Base-by-base conservation (phyloP, 495 filamentous ascomycete species). In the Xylaria bambusicola region DNA sequence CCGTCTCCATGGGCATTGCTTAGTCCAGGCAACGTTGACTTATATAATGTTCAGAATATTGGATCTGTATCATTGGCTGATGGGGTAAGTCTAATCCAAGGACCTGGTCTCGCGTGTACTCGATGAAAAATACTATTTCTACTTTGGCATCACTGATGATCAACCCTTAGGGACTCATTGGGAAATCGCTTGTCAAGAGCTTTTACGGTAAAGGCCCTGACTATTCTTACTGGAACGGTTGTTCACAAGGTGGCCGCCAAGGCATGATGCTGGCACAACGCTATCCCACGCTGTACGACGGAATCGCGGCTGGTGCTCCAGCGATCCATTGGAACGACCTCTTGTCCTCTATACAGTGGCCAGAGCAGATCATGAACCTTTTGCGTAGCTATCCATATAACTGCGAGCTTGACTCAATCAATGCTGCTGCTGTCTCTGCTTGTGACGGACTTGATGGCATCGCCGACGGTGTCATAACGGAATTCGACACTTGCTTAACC, bases 141-240 rank as follows among this genome's bases (percentile, higher is more conserved):
- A 23, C 48, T 21, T 0, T 33, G 3, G 17, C 24, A 8, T 1
- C 9, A 3, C 29, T n/a, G n/a, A n/a, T n/a, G n/a, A n/a, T n/a
- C n/a, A n/a, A n/a, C n/a, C n/a, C n/a, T 13, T 7, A 66, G 63
- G 71, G 73, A 23, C 29, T 72, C 35, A 70, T 76, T 23, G 70
- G 58, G 10, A 78, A 78, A 44, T 31, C 52, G 10, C 31, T 75
- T 31, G 62, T 69, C 17, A 45, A 53, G 2, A 44, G 49, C 33
- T 75, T 69, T 60, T 81, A 81, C 56, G 71, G 75, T 2, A 46
- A 55, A 23, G 29, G 41, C 0, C 69, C 75, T 0, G 45, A 53
- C 7, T 78, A 67, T 57, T 77, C 75, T 10, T 81, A 80, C 60
- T 81, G 63, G 56, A 78, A 63, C 56, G 76, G 78, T 6, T 81